Percentiles rank a stretch among this genome's conserved stretches.
Conservation (phyloP, 768 basidiomycete genomes). For the Suillus weaverae region DNA sequence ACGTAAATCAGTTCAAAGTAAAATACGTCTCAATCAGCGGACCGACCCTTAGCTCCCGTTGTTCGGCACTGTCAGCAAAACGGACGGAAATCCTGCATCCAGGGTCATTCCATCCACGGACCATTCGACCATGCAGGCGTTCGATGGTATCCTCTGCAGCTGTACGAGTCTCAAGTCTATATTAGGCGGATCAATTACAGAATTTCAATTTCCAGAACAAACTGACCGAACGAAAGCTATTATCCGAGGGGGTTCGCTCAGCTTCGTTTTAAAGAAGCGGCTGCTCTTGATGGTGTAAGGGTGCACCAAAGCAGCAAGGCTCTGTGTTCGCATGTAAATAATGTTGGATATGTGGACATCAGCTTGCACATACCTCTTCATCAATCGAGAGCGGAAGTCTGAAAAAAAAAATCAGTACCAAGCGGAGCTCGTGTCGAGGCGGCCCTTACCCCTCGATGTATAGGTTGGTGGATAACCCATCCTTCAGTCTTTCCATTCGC, state of each 20-base stretch:
- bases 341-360: not conserved
- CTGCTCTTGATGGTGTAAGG: conserved; percentile 75
- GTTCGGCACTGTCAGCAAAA: conserved; percentile 77
- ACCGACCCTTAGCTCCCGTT: conserved; percentile 72
- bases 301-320: conserved; percentile 61
- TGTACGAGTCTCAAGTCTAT: conserved; percentile 64
- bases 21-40: conserved; percentile 2
- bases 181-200: not conserved
- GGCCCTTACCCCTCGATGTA: conserved; percentile 71
- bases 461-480: conserved; percentile 68
- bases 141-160: conserved; percentile 81
- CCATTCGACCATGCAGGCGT: conserved; percentile 75
- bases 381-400: conserved; percentile 73
- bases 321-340: conserved; percentile 34
- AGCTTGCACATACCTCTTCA: conserved; percentile 48
- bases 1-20: conserved; percentile 3
- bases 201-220: not conserved
- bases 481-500: conserved; percentile 76
- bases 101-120: conserved; percentile 74
- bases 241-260: conserved; percentile 74
- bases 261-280: conserved; percentile 76
- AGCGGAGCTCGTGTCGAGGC: conserved; percentile 2
- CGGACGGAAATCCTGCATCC: conserved; percentile 78
- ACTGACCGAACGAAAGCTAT: conserved; percentile 80
- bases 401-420: conserved; percentile 6